Evolutionary conservation across 2,329 filamentous ascomycete species (phyloP).

Genomic region (Paracoccidioides brasiliensis): DNA sequence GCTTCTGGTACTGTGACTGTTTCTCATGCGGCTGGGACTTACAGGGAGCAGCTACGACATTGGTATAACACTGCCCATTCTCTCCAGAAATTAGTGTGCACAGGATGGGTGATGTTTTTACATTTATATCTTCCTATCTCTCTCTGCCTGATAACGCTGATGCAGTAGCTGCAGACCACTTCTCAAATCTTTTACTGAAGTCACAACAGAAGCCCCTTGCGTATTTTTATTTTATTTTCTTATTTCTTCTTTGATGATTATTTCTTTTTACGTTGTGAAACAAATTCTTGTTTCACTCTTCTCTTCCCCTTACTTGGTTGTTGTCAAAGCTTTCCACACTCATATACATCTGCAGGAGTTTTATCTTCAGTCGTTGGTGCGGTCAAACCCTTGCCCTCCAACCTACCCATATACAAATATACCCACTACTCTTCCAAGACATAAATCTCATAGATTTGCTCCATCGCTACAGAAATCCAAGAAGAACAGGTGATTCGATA

Average conservation of each 20-base stretch:
- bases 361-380: not conserved
- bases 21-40: not conserved
- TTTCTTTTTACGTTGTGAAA: not conserved
- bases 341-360: not conserved
- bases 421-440: not conserved
- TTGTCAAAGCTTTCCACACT: not conserved
- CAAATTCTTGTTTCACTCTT: not conserved
- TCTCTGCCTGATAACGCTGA: not conserved
- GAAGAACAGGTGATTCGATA: not conserved
- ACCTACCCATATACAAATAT: not conserved
- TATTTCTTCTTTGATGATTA: not conserved
- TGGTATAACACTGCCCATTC: not conserved
- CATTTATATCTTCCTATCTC: not conserved
- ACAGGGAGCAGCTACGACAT: not conserved
- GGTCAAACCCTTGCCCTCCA: not conserved
- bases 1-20: not conserved
- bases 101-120: not conserved
- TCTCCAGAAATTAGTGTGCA: not conserved
- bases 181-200: not conserved
- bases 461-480: not conserved
- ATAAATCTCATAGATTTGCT: not conserved
- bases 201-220: not conserved
- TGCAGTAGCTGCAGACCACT: not conserved
- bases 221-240: not conserved
- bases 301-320: not conserved